A percentile compares a stretch with the other conserved stretches of the same genome.
Conservation (phyloP, 805 yeast genomes). For the Candida oleophila region DNA sequence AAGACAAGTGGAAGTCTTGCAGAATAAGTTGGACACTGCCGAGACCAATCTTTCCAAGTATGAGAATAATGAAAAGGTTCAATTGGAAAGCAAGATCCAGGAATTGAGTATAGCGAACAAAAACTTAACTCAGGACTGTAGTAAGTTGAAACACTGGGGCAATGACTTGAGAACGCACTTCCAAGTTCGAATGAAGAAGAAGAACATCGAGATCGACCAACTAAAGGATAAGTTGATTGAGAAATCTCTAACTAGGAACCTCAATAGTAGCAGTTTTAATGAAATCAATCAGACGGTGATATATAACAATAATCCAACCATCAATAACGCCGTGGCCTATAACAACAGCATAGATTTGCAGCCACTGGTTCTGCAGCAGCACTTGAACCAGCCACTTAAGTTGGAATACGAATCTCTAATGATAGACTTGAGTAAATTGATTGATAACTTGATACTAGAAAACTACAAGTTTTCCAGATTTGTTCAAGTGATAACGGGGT, state of each 20-base stretch:
- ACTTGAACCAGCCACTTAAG: slow-evolving; percentile 12
- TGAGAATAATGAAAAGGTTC: slow-evolving; percentile 16
- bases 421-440: slow-evolving; percentile 30
- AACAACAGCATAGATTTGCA: not conserved
- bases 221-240: slow-evolving; percentile 36
- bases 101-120: slow-evolving; percentile 20
- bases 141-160: slow-evolving; percentile 26
- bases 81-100: slow-evolving; percentile 14
- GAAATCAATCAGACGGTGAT: slow-evolving; percentile 22
- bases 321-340: slow-evolving; percentile 12
- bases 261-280: slow-evolving; percentile 24
- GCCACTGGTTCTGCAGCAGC: slow-evolving; percentile 12
- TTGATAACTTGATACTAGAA: slow-evolving; percentile 35
- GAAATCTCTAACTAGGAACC: slow-evolving; percentile 18
- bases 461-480: slow-evolving; percentile 36
- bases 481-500: slow-evolving; percentile 25
- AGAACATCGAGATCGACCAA: slow-evolving; percentile 29
- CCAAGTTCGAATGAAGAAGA: slow-evolving; percentile 34
- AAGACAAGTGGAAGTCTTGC: slow-evolving; percentile 20
- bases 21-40: slow-evolving; percentile 14
- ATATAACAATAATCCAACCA: slow-evolving; percentile 31
- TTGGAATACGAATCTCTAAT: slow-evolving; percentile 32
- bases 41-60: slow-evolving; percentile 16
- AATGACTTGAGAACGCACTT: slow-evolving; percentile 31
- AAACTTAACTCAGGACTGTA: slow-evolving; percentile 28